Conservation (phyloP, 208 protist genomes). For the Crithidia brevicula region DNA sequence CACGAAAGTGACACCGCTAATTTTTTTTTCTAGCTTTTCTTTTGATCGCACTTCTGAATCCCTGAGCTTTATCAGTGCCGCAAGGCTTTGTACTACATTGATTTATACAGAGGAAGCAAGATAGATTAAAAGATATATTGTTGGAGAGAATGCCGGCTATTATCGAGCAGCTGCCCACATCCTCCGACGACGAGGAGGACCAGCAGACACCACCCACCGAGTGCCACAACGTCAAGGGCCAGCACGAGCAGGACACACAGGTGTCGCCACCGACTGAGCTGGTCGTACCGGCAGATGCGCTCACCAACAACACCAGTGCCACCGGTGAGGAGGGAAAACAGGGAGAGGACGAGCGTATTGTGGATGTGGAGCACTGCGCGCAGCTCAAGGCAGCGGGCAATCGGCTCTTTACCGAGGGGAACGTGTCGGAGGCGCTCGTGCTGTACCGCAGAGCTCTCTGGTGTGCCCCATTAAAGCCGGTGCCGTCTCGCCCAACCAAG, state of each 20-base stretch:
- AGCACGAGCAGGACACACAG: neutral
- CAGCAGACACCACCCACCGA: slow-evolving; percentile 5
- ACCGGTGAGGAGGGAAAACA: neutral
- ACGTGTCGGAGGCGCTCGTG: slow-evolving; percentile 67
- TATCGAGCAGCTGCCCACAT: slow-evolving; percentile 31
- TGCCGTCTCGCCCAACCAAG: slow-evolving; percentile 18
- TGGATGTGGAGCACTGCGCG: slow-evolving; percentile 61
- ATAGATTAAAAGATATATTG: too few relatives aligned
- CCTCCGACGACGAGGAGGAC: slow-evolving; percentile 27
- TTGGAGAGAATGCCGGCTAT: slow-evolving; percentile 36
- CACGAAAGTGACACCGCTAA: too few relatives aligned
- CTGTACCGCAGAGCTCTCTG: slow-evolving; percentile 73
- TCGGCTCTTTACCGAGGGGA: slow-evolving; percentile 49
- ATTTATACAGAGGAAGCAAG: too few relatives aligned
- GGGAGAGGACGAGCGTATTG: slow-evolving; percentile 14
- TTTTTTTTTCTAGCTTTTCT: slow-evolving; percentile 2
- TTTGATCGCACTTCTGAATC: too few relatives aligned
- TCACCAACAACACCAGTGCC: too few relatives aligned
- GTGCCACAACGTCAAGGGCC: neutral
- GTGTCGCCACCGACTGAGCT: neutral
- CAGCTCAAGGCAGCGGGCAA: slow-evolving; percentile 79
- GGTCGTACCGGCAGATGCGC: too few relatives aligned
- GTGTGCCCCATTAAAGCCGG: slow-evolving; percentile 65
- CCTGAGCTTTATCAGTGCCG: too few relatives aligned
- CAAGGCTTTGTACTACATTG: too few relatives aligned